These are phyloP conservation scores for Paxillus involutus DNA, from an alignment of 768 basidiomycete species.

Conservation along the genomic window DNA sequence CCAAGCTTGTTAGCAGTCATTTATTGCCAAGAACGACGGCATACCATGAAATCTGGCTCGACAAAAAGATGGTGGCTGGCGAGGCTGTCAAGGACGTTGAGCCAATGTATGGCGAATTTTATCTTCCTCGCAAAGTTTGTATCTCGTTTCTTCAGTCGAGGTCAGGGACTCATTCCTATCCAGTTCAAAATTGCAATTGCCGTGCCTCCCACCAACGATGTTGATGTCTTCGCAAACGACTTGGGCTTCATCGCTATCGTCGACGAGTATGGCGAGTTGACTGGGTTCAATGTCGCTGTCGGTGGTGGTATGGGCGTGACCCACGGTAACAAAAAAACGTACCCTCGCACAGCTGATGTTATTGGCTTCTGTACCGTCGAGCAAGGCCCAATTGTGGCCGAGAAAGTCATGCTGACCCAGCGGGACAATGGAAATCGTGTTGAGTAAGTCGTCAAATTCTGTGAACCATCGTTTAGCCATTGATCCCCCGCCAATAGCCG, in stretches of 20 bases:
- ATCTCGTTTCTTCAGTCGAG: background rate
- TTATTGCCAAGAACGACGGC: constrained; percentile 89
- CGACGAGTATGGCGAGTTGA: constrained; percentile 68
- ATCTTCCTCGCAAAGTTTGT: constrained; percentile 89
- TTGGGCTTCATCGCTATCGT: constrained; percentile 96
- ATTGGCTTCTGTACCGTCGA: constrained; percentile 93
- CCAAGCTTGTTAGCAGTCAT: constrained; percentile 79
- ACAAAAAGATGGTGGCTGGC: constrained; percentile 94
- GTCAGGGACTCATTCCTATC: background rate
- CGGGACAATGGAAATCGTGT: constrained; percentile 93
- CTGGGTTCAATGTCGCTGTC: constrained; percentile 90
- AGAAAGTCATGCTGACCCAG: constrained; percentile 92
- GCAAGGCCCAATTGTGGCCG: constrained; percentile 83
- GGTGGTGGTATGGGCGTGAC: constrained; percentile 99
- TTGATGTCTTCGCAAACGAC: constrained; percentile 95
- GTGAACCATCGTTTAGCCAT: background rate
- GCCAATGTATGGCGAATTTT: constrained; percentile 97
- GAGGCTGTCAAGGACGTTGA: constrained; percentile 94
- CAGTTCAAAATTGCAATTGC: constrained; percentile 98
- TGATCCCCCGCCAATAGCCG: constrained; percentile 40
- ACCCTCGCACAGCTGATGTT: constrained; percentile 83
- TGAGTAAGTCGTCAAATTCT: constrained; percentile 58
- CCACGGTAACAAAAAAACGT: constrained; percentile 98
- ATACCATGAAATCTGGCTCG: constrained; percentile 99
- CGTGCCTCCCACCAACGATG: constrained; percentile 94